A percentile compares a stretch with the other conserved stretches of the same genome.
These are phyloP conservation scores for Acacia melanoxylon DNA, from an alignment of 306 rosid species.

Conservation along the genomic window DNA sequence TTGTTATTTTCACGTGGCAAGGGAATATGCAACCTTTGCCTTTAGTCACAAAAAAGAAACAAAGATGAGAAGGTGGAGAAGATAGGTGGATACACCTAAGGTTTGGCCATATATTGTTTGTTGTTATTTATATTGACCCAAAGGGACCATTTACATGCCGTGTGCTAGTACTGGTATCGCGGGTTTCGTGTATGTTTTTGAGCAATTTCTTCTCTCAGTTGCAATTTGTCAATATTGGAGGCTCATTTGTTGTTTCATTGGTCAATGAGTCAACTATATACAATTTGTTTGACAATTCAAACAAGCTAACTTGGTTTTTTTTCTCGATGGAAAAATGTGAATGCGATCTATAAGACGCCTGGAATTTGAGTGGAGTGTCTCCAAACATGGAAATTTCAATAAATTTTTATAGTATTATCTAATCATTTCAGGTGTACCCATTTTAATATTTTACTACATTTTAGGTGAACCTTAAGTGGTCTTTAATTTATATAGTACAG, in stretches of 20 bases:
- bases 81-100: constrained; percentile 29
- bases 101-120: neutral
- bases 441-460: neutral
- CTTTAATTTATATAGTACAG: neutral
- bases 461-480: constrained; percentile 22
- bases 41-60: neutral
- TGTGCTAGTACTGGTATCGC: neutral
- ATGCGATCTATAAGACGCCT: constrained; percentile 6
- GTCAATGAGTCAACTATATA: neutral
- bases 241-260: neutral
- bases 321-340: neutral
- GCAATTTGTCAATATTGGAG: constrained; percentile 35
- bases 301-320: neutral
- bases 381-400: constrained; percentile 24
- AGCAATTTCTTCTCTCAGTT: neutral
- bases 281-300: constrained; percentile 17
- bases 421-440: constrained; percentile 20
- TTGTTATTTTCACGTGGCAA: constrained; percentile 14
- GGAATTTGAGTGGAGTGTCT: neutral
- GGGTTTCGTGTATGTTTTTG: constrained; percentile 15
- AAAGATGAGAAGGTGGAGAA: constrained; percentile 15
- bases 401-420: neutral
- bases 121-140: neutral
- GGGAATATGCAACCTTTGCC: constrained; percentile 35
- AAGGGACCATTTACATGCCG: constrained; percentile 31